Percentiles rank a stretch among this genome's conserved stretches.
Evolutionary conservation across 148 eudicot species (phyloP).

Genomic region (Chenopodium suecicum): DNA sequence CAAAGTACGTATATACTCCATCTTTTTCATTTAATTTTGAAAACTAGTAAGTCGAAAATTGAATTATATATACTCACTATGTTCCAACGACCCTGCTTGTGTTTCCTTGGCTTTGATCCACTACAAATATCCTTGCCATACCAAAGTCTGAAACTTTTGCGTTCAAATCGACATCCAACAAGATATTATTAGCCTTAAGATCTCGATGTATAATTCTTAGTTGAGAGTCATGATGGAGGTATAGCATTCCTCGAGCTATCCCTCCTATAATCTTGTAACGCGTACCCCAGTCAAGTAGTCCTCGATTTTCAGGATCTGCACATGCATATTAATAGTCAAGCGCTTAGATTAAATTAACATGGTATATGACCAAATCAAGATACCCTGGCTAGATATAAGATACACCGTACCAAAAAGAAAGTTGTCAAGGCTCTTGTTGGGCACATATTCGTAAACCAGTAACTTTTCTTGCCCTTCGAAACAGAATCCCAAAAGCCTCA

Average conservation of each 20-base stretch:
- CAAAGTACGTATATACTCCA: too few species aligned
- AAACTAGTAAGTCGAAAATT: neutral
- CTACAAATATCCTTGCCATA: slow-evolving; percentile 32
- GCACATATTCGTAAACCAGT: slow-evolving; percentile 28
- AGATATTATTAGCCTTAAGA: slow-evolving; percentile 37
- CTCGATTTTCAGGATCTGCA: slow-evolving; percentile 17
- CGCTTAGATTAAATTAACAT: too few species aligned
- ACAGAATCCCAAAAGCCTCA: slow-evolving; percentile 31
- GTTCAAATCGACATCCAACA: slow-evolving; percentile 35
- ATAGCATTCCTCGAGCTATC: slow-evolving; percentile 29
- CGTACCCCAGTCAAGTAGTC: slow-evolving; percentile 11
- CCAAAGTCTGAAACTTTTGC: slow-evolving; percentile 24
- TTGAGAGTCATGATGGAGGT: slow-evolving; percentile 45
- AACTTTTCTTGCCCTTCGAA: slow-evolving; percentile 25
- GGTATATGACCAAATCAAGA: neutral
- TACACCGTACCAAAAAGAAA: slow-evolving; percentile 28
- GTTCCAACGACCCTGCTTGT: slow-evolving; percentile 39
- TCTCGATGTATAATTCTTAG: slow-evolving; percentile 36
- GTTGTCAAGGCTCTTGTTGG: slow-evolving; percentile 32
- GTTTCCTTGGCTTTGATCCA: slow-evolving; percentile 30
- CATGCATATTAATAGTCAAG: neutral
- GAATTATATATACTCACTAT: slow-evolving; percentile 24
- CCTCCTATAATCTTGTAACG: slow-evolving; percentile 29
- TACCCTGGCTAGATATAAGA: neutral
- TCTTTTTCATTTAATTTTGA: too few species aligned